Evolutionary conservation across 345 rosid species (phyloP), one percentile per base, ranked within the genome.

Genomic region (Cardiospermum halicacabum): DNA sequence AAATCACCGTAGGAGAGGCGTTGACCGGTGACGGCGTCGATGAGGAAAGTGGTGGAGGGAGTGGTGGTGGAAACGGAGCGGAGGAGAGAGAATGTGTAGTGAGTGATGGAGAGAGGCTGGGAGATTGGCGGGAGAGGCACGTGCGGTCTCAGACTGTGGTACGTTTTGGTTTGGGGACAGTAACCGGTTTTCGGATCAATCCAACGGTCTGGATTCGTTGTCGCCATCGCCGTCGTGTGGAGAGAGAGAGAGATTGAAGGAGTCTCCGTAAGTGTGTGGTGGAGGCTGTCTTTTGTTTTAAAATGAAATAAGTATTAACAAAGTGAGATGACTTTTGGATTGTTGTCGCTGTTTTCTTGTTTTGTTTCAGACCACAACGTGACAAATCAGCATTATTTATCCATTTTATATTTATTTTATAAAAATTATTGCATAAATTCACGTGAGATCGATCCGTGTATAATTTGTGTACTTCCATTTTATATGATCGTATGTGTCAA

Each of bases 81-180:
- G 65, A 91, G 84, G 70, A 88, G 89, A 27, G 91, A 86, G 54
- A 80, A 59, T 25, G 72, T 63, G 65, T 39, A 86, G 12, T 82
- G 77, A 48, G 85, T 13, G 50, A 75, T 6, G 68, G 97, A 86
- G 70, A 89, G 85, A 48, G 94, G 85, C 7, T 66, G 71, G 24
- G 77, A 27, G 0, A 64, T 36, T 0, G 84, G 86, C 13, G 91
- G 96, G 49, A 78, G 75, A 47, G 89, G 81, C 4, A 77, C 63
- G 34, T 43, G 3, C 0, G 93, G 80, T 39, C 97, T 72, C 5
- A 86, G 80, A 56, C 87, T 84, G 61, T 76, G 85, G 64, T 77
- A 91, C 8, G 69, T 77, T 65, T 69, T 71, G 39, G 93, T 83
- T 60, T 53, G 69, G 18, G 60, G 3, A 73, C 80, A 80, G 54